Evolutionary conservation across 495 filamentous ascomycete species (phyloP).

Genomic region (Penicillium robsamsonii): DNA sequence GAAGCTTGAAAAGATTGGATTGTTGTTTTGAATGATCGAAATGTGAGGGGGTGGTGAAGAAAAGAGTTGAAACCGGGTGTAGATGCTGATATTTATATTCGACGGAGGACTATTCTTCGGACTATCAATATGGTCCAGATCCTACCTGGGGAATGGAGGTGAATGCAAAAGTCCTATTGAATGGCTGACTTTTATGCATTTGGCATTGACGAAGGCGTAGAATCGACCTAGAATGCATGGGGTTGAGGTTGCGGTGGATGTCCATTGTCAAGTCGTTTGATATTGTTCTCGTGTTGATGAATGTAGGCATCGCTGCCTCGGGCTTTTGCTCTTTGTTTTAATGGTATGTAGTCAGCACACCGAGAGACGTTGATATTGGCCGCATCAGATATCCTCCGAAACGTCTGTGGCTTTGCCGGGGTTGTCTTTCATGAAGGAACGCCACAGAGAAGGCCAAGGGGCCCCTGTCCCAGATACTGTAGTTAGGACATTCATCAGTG

Average conservation of each 20-base stretch:
- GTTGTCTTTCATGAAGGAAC: slow-evolving; percentile 2
- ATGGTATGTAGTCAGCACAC: no score
- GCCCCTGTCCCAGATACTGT: not conserved
- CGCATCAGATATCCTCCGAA: not conserved
- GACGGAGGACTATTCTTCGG: not conserved
- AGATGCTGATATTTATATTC: slow-evolving; percentile 14
- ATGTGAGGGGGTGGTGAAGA: slow-evolving; percentile 18
- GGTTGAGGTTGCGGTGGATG: not conserved
- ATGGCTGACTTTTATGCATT: not conserved
- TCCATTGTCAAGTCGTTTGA: not conserved
- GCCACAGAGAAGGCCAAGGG: not conserved
- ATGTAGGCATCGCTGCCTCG: not conserved
- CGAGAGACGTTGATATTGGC: not conserved
- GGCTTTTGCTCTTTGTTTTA: not conserved
- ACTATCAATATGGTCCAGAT: slow-evolving; percentile 1
- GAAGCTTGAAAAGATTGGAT: slow-evolving; percentile 23
- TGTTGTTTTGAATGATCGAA: slow-evolving; percentile 15
- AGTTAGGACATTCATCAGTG: not conserved
- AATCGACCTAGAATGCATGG: not conserved
- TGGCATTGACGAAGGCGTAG: not conserved
- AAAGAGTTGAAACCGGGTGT: slow-evolving; percentile 11
- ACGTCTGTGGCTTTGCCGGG: not conserved
- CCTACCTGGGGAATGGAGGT: not conserved
- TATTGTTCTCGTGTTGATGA: slow-evolving; percentile 6
- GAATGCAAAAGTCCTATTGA: slow-evolving; percentile 12